Evolutionary conservation across 2,329 filamentous ascomycete species (phyloP), one percentile per base, ranked within the genome.

Genomic region (Graphiopsis chlorocephala): DNA sequence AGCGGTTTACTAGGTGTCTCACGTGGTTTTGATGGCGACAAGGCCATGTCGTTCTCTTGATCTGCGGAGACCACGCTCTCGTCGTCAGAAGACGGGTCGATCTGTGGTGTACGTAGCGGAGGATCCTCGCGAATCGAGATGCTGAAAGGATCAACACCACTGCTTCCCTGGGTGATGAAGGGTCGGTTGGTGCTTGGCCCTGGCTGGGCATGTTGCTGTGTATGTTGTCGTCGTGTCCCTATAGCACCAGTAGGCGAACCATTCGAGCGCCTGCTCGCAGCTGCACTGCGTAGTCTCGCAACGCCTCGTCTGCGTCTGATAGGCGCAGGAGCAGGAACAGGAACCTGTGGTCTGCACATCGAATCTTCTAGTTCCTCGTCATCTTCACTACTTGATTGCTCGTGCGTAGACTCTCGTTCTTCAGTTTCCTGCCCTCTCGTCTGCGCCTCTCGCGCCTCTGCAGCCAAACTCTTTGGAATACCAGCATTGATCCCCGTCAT

Each of bases 401-500:
- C 42, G 48, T 47, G 33, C 28, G 62, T n/a, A 23, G 53, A 35
- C 38, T 62, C 28, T 52, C 65, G 33, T 52, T 61, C 52, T 57
- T 55, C 59, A 67, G 56, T 20, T 68, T 67, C 74, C 68, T 70
- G 82, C 71, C 73, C 74, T 84, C 85, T 69, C 65, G 76, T 76
- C 72, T 84, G 86, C 14, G 86, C 86, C 67, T 86, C 83, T 20
- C 71, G 70, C 2, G 85, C 85, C 12, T 76, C 76, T 0, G 73
- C 73, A 58, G 70, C 74, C 61, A 87, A 67, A 15, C 79, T 76
- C 20, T 68, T 64, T 0, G 85, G 84, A 20, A 88, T 78, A 0
- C 78, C 78, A 11, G 86, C 86, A 70, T 89, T 85, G 14, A 88
- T 86, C 2, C 82, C 83, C 3, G 85, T 86, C 86, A 88, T 88